These are phyloP conservation scores for Quercus ilex DNA, from an alignment of 306 rosid species.

Conservation along the genomic window DNA sequence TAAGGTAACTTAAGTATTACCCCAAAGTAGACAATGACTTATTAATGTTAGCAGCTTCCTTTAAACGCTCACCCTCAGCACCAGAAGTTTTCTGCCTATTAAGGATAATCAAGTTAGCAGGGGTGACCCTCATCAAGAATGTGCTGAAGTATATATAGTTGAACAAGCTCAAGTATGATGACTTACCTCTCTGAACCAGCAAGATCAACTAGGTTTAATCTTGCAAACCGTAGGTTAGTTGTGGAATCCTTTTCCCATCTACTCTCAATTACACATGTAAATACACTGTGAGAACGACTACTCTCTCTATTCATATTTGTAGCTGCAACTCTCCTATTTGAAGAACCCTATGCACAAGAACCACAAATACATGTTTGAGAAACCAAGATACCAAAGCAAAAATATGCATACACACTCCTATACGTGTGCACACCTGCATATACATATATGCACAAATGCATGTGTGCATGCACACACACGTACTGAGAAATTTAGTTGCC, in stretches of 20 bases:
- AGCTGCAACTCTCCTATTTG: slow-evolving; percentile 96
- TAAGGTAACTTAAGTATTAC: slow-evolving; percentile 31
- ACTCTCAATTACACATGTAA: slow-evolving; percentile 97
- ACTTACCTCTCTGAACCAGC: slow-evolving; percentile 96
- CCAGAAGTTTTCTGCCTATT: slow-evolving; percentile 97
- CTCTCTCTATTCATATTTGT: slow-evolving; percentile 99
- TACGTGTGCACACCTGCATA: slow-evolving; percentile 2
- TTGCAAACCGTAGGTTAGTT: slow-evolving; percentile 85
- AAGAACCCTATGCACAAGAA: slow-evolving; percentile 68
- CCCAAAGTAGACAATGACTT: slow-evolving; percentile 94
- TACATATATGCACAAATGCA: neutral
- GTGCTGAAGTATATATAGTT: neutral
- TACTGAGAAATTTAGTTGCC: neutral
- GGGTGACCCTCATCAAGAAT: slow-evolving; percentile 2
- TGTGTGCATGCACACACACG: neutral
- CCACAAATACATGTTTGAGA: slow-evolving; percentile 13
- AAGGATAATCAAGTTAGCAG: slow-evolving; percentile 20
- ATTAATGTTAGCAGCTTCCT: slow-evolving; percentile 95
- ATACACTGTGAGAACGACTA: slow-evolving; percentile 96
- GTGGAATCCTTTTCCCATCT: slow-evolving; percentile 91
- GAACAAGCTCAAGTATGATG: slow-evolving; percentile 20
- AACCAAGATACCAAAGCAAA: slow-evolving; percentile 11
- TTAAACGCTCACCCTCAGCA: slow-evolving; percentile 98
- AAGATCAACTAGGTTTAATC: slow-evolving; percentile 91
- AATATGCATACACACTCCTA: neutral